Conservation (phyloP, 352 stramenopile species). For the Phytophthora ramorum region DNA sequence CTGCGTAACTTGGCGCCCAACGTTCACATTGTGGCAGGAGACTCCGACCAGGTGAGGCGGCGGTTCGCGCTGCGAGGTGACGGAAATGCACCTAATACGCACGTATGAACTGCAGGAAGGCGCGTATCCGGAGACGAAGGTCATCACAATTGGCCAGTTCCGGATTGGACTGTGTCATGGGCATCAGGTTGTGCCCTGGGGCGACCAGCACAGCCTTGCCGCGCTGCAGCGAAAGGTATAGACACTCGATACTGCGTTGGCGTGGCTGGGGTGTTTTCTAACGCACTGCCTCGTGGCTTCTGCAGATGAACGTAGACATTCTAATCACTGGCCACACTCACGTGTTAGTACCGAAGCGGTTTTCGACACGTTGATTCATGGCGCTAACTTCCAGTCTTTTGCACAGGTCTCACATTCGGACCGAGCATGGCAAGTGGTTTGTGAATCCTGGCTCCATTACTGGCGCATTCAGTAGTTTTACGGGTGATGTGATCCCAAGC, state of each 20-base stretch:
- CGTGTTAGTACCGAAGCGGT: conserved; percentile 56
- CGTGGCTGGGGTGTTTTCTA: background rate
- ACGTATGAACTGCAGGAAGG: conserved; percentile 45
- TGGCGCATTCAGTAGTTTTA: conserved; percentile 91
- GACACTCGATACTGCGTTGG: background rate
- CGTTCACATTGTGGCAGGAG: conserved; percentile 95
- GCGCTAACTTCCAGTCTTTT: background rate
- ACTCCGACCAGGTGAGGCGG: conserved; percentile 91
- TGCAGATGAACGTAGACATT: conserved; percentile 97
- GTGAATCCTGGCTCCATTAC: conserved; percentile 98
- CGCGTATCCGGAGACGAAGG: conserved; percentile 94
- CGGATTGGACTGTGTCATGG: conserved; percentile 97
- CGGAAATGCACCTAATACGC: background rate
- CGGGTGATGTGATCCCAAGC: conserved; percentile 89
- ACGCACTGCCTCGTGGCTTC: background rate
- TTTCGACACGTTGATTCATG: background rate
- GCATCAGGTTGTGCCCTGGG: conserved; percentile 96
- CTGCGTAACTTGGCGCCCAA: conserved; percentile 96
- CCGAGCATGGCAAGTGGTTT: conserved; percentile 96
- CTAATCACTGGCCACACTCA: conserved; percentile 96
- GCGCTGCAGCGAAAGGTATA: conserved; percentile 89
- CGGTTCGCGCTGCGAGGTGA: background rate
- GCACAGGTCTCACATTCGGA: conserved; percentile 84
- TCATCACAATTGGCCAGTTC: conserved; percentile 97
- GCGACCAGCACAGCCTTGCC: conserved; percentile 86